Base-by-base conservation (phyloP, 331 rosid genomes). In the Rosa hybrid region DNA sequence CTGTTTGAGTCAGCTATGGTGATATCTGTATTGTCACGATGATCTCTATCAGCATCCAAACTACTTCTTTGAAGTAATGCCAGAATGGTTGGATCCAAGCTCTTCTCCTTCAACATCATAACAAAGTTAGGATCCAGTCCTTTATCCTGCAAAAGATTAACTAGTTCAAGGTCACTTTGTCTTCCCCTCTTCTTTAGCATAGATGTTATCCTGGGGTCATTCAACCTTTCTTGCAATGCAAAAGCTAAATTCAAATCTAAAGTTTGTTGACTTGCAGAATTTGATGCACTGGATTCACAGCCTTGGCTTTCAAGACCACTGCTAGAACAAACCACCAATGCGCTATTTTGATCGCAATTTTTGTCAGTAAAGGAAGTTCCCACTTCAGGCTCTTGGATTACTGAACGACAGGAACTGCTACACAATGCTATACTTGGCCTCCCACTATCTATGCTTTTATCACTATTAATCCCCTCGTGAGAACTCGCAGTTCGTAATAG, bases 121-220 rank as follows among this genome's bases (percentile, higher is more conserved):
- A 94, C 99, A 88, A 96, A 96, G 92, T 96, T 96, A 25, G 99
- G 99, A 88, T 96, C 99, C 88, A 96, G 81, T 64, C 99, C 99
- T 86, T 96, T 96, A 90, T 96, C 94, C 78, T 96, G 95, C 84
- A 96, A 88, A 75, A 96, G 88, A 84, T 87, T 87, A 68, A 93
- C 91, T 54, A 96, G 84, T 71, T 93, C 99, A 64, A 76, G 88
- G 83, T 96, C 98, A 74, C 98, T 97, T 79, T 89, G 95, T 78
- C 97, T 90, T 65, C 90, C 84, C 71, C 91, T 90, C 81, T 88
- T 88, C 87, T 92, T 96, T 82, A 96, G 82, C 85, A 93, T 88
- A 71, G 94, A 91, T 78, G 98, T 90, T 73, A 96, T 89, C 90
- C 94, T 90, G 21, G 99, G 99, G 84, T 96, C 98, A 87, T 87